Conservation (phyloP, 768 basidiomycete genomes). For the Guyanaporus albipodus region DNA sequence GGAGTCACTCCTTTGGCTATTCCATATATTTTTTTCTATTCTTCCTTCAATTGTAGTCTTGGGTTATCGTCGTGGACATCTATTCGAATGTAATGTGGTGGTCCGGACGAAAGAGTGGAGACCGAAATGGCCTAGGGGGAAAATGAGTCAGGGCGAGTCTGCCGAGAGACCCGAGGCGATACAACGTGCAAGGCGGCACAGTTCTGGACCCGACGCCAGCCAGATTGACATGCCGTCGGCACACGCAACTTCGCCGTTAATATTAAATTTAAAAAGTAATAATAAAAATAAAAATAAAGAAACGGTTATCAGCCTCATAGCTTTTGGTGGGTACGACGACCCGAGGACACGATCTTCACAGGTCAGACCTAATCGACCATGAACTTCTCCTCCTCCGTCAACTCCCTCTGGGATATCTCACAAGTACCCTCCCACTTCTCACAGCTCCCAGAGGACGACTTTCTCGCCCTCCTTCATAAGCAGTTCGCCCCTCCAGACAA, state of each 20-base stretch:
- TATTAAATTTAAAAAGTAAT: background rate
- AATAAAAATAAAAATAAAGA: too few species aligned
- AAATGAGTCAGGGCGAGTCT: too few species aligned
- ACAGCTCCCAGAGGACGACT: slow-evolving; percentile 69
- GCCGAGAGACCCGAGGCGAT: background rate
- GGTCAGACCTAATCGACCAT: slow-evolving; percentile 18
- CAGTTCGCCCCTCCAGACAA: slow-evolving; percentile 50
- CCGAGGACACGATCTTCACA: slow-evolving; percentile 3
- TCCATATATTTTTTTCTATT: background rate
- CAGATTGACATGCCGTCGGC: slow-evolving; percentile 5
- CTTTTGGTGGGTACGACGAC: too few species aligned
- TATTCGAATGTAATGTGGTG: slow-evolving; percentile 5
- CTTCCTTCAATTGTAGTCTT: too few species aligned
- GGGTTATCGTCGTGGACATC: too few species aligned
- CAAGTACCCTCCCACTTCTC: slow-evolving; percentile 53
- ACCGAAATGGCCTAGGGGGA: too few species aligned
- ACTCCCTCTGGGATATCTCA: slow-evolving; percentile 66
- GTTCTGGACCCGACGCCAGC: background rate
- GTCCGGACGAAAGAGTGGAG: too few species aligned
- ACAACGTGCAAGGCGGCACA: too few species aligned
- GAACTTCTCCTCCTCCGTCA: slow-evolving; percentile 38
- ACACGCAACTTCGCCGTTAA: slow-evolving; percentile 10
- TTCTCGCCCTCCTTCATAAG: slow-evolving; percentile 72
- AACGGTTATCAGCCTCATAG: too few species aligned
- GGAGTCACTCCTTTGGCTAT: slow-evolving; percentile 9